Conservation (phyloP, 495 filamentous ascomycete species). For the Darksidea phi region DNA sequence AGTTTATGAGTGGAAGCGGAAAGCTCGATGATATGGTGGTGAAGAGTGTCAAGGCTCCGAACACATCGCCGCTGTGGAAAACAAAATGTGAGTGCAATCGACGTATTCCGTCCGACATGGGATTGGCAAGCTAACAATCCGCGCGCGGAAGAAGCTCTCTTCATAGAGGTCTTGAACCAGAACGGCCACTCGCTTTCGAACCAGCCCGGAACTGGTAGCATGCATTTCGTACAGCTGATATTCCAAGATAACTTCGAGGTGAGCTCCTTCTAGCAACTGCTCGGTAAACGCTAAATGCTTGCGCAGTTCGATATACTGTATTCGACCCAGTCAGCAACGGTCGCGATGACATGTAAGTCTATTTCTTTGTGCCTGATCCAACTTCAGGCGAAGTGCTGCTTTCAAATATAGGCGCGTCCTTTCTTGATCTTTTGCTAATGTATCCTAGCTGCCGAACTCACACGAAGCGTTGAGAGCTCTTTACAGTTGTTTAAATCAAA, state of each 20-base stretch:
- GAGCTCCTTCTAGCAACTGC: background rate
- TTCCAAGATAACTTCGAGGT: conserved; percentile 77
- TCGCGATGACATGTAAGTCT: conserved; percentile 62
- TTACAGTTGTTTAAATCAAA: conserved; percentile 1
- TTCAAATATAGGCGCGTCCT: conserved; percentile 66
- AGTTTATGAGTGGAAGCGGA: background rate
- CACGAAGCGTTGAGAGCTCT: conserved; percentile 1
- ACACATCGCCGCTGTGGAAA: conserved; percentile 71
- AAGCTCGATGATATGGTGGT: background rate
- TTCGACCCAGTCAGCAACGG: conserved; percentile 68
- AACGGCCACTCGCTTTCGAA: conserved; percentile 44
- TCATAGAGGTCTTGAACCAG: conserved; percentile 1
- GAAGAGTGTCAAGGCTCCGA: conserved; percentile 46
- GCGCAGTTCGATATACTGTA: conserved; percentile 82
- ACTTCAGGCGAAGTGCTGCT: no score
- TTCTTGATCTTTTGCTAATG: conserved; percentile 64
- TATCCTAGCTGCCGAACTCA: conserved; percentile 52
- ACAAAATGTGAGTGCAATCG: conserved; percentile 61
- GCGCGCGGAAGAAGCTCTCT: conserved; percentile 5
- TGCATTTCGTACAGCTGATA: conserved; percentile 86
- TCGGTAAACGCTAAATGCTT: background rate
- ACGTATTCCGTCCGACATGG: no score
- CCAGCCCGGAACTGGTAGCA: conserved; percentile 67
- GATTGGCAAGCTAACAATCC: no score
- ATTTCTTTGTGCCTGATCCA: conserved; percentile 38